Conservation (phyloP, 352 stramenopile species). For the Globisporangium cystogenes region DNA sequence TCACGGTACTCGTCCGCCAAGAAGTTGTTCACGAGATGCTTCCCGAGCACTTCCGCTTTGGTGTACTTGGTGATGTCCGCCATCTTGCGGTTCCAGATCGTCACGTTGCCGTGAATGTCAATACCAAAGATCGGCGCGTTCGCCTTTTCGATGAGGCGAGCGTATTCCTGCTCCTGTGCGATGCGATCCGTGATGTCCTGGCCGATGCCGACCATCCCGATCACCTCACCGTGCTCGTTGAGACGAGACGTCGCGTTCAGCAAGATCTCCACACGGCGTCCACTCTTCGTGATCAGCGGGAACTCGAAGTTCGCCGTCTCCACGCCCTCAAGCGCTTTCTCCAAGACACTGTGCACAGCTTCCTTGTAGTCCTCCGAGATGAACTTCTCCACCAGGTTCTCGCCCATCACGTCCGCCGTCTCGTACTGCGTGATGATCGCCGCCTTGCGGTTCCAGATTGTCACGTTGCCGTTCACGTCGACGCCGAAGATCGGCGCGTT, state of each 20-base stretch:
- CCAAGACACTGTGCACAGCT: slow-evolving; percentile 27
- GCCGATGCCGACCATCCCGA: slow-evolving; percentile 64
- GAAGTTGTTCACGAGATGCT: slow-evolving; percentile 32
- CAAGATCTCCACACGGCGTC: slow-evolving; percentile 59
- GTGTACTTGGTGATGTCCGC: slow-evolving; percentile 80
- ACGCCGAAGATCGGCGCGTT: slow-evolving; percentile 67
- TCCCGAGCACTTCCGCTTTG: slow-evolving; percentile 57
- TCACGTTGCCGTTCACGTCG: slow-evolving; percentile 50
- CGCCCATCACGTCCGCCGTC: slow-evolving; percentile 34
- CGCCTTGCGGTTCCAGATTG: slow-evolving; percentile 52
- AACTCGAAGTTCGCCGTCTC: slow-evolving; percentile 68
- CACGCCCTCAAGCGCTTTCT: slow-evolving; percentile 30
- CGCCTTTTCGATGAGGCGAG: slow-evolving; percentile 55
- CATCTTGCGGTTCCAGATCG: slow-evolving; percentile 90
- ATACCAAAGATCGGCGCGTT: slow-evolving; percentile 72
- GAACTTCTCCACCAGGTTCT: slow-evolving; percentile 57
- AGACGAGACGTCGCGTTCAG: slow-evolving; percentile 65
- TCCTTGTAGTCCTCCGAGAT: slow-evolving; percentile 39
- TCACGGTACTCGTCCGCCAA: slow-evolving; percentile 52
- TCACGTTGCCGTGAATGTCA: slow-evolving; percentile 60
- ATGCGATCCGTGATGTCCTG: slow-evolving; percentile 53
- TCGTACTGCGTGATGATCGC: slow-evolving; percentile 43
- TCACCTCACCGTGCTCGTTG: slow-evolving; percentile 52
- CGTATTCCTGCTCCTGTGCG: slow-evolving; percentile 37
- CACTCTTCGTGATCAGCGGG: slow-evolving; percentile 64